Percentiles rank a stretch among this genome's conserved stretches.
Evolutionary conservation across 345 rosid species (phyloP).

Genomic region (Gossypium bickii): DNA sequence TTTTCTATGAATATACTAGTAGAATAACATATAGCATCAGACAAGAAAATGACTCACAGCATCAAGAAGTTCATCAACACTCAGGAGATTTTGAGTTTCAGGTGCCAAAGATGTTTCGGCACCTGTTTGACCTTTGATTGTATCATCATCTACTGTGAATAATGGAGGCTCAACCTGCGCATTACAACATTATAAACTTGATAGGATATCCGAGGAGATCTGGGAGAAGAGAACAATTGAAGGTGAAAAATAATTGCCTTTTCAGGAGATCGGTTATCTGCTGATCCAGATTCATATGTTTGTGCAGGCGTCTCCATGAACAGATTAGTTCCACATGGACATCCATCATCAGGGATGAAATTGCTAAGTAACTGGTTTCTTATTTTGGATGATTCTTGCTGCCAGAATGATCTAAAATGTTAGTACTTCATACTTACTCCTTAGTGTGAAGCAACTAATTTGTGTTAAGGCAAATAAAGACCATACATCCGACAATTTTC

Average conservation of each 20-base stretch:
- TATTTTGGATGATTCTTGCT: constrained; percentile 41
- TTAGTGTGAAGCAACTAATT: not conserved
- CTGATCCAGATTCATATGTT: constrained; percentile 25
- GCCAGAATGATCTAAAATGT: constrained; percentile 16
- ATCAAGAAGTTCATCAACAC: constrained; percentile 54
- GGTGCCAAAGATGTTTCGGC: constrained; percentile 20
- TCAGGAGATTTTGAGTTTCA: constrained; percentile 40
- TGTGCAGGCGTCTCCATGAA: constrained; percentile 41
- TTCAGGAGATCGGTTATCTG: constrained; percentile 29
- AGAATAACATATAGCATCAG: not conserved
- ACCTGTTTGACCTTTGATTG: constrained; percentile 38
- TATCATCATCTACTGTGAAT: constrained; percentile 34
- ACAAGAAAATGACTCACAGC: constrained; percentile 37
- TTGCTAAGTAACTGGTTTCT: constrained; percentile 47
- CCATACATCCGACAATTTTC: constrained; percentile 48
- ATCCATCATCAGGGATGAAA: constrained; percentile 55
- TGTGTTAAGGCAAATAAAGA: constrained; percentile 5
- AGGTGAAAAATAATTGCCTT: constrained; percentile 23
- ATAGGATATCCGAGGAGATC: not conserved
- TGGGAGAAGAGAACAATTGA: not conserved
- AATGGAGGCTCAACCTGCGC: constrained; percentile 40
- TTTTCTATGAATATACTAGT: not conserved
- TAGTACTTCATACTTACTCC: not conserved
- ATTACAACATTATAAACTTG: constrained; percentile 6
- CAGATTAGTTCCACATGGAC: constrained; percentile 50